Evolutionary conservation across 192 early-diverging fungal species (phyloP), one percentile per base, ranked within the genome.

Genomic region (Coemansia sp.): DNA sequence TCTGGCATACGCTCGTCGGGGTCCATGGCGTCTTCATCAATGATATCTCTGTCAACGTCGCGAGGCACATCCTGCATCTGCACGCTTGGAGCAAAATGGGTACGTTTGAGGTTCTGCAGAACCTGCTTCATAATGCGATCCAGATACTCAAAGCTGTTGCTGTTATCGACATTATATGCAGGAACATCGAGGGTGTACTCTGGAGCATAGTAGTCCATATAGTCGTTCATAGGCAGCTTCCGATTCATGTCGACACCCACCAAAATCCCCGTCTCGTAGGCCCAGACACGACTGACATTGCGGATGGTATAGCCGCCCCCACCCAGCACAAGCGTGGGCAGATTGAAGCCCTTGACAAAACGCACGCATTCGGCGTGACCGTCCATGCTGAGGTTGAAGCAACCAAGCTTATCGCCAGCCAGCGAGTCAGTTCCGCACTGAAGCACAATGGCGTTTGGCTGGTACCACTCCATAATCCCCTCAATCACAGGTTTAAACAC

Each of bases 221-320:
- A 99, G 58, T 92, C 88, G 64, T 93, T 95, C 66, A 88, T 88
- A 1, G 95, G 94, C 67, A 97, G 82, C 47, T 89, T 88, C 58
- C 86, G 76, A 25, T 78, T 79, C 60, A 90, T 76, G 58, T 93
- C 88, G 19, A 86, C 78, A 47, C 90, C 92, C 3, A 92, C 84
- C 21, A 92, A 83, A 5, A 94, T 83, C 9, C 88, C 84, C 4
- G 97, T 99, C 68, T 99, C 97, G 74, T 96, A 98, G 7, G 93
- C 89, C 96, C 95, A 97, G 24, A 89, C 88, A 5, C 96, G 86
- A 30, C 93, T 90, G 4, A 97, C 94, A 73, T 98, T 96, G 23
- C 94, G 86, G 71, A 97, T 94, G 0, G 97, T 99, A 68, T 99
- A 99, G 12, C 97, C 97, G 21, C 97, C 97, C 21, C 97, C 97